Percentiles rank a stretch among this genome's conserved stretches.
Evolutionary conservation across 805 yeast species (phyloP).

Genomic region (Jamesozyma piceae): DNA sequence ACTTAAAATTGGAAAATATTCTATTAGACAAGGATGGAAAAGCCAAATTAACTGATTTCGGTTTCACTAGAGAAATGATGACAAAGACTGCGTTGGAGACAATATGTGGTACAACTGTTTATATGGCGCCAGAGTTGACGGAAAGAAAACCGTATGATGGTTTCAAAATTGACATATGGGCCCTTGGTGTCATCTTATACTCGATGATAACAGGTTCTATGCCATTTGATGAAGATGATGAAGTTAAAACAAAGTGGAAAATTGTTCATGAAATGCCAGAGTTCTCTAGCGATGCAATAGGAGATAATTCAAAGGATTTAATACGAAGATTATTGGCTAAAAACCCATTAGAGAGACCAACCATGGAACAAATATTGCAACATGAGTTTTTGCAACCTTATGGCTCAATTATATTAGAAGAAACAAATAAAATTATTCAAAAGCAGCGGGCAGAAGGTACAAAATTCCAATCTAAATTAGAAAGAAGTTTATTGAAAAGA

Average conservation of each 20-base stretch:
- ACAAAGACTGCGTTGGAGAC: constrained; percentile 57
- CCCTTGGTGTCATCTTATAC: constrained; percentile 79
- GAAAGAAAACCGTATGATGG: constrained; percentile 66
- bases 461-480: constrained; percentile 53
- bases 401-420: constrained; percentile 36
- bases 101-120: constrained; percentile 87
- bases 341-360: constrained; percentile 56
- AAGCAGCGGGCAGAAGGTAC: constrained; percentile 30
- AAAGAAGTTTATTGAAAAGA: constrained; percentile 49
- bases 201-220: constrained; percentile 77
- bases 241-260: constrained; percentile 45
- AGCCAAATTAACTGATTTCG: constrained; percentile 83
- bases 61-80: constrained; percentile 75
- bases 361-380: constrained; percentile 40
- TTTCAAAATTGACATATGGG: constrained; percentile 79
- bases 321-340: constrained; percentile 51
- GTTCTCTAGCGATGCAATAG: constrained; percentile 37
- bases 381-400: constrained; percentile 42
- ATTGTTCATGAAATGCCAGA: constrained; percentile 60
- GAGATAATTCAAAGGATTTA: constrained; percentile 42
- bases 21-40: constrained; percentile 46
- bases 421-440: constrained; percentile 31
- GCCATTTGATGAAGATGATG: constrained; percentile 87
- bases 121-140: constrained; percentile 93
- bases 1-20: constrained; percentile 73